A percentile compares a stretch with the other conserved stretches of the same genome.
These are phyloP conservation scores for Aspergillus baeticus DNA, from an alignment of 495 filamentous ascomycete genomes.

Conservation along the genomic window DNA sequence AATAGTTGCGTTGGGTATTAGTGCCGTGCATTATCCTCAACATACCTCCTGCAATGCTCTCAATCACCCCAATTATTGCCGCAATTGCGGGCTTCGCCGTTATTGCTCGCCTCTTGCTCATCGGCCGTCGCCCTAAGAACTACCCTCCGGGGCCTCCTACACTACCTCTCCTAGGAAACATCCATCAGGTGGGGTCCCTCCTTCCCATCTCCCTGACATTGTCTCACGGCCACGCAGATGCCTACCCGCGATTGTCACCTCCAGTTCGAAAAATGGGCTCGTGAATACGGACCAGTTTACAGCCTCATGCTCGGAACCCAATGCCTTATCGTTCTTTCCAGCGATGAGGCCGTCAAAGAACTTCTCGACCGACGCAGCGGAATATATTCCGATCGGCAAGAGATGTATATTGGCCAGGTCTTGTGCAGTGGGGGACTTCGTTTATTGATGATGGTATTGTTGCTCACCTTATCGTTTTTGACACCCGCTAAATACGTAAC, in stretches of 20 bases:
- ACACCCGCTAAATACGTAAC: neutral
- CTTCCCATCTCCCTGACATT: neutral
- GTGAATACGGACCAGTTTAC: slow-evolving; percentile 63
- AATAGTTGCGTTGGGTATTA: no score
- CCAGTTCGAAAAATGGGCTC: slow-evolving; percentile 61
- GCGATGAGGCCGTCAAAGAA: slow-evolving; percentile 55
- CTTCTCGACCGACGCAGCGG: slow-evolving; percentile 55
- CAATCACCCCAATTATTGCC: neutral
- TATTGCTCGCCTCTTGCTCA: neutral
- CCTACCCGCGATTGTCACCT: slow-evolving; percentile 18
- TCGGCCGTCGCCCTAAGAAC: slow-evolving; percentile 30
- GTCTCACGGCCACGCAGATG: neutral
- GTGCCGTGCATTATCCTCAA: no score
- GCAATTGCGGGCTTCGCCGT: neutral
- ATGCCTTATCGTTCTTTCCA: slow-evolving; percentile 59
- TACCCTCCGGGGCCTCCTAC: slow-evolving; percentile 39
- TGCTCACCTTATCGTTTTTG: neutral
- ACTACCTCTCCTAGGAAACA: slow-evolving; percentile 33
- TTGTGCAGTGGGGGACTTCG: slow-evolving; percentile 30
- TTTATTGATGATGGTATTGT: slow-evolving; percentile 32
- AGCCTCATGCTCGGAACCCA: slow-evolving; percentile 55
- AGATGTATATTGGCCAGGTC: slow-evolving; percentile 39
- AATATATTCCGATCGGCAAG: slow-evolving; percentile 64
- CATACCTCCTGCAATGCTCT: no score
- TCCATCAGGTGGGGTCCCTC: slow-evolving; percentile 19